Conservation (phyloP, 2,329 filamentous ascomycete genomes). For the Chalaropsis thielavioides region DNA sequence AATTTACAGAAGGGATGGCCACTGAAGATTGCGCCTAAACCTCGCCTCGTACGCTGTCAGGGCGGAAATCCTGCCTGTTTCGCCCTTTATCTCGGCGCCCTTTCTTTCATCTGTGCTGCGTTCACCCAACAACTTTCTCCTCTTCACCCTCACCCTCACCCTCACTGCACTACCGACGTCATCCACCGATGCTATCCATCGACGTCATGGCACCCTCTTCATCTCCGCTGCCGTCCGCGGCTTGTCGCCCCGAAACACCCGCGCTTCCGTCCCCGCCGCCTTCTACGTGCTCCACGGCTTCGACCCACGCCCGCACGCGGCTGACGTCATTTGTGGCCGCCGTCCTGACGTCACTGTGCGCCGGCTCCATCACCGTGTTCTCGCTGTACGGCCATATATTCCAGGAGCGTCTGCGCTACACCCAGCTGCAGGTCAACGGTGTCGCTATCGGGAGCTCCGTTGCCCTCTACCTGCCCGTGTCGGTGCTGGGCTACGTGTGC, state of each 20-base stretch:
- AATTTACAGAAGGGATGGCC: background rate
- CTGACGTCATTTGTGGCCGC: constrained; percentile 36
- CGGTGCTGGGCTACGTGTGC: constrained; percentile 77
- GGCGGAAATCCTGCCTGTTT: background rate
- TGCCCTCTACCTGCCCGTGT: constrained; percentile 83
- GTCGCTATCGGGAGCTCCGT: constrained; percentile 78
- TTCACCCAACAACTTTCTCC: background rate
- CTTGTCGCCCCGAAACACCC: background rate
- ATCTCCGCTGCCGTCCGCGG: background rate
- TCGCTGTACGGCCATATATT: constrained; percentile 88
- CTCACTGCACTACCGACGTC: background rate
- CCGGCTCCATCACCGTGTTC: constrained; percentile 84
- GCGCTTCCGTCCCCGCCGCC: constrained; percentile 5
- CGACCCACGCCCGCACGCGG: constrained; percentile 5
- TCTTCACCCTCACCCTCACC: background rate
- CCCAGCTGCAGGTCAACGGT: constrained; percentile 81
- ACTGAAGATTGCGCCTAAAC: background rate
- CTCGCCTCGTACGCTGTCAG: background rate
- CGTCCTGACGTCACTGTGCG: constrained; percentile 52
- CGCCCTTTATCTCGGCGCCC: background rate
- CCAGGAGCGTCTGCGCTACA: constrained; percentile 73
- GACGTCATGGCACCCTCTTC: background rate
- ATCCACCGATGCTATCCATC: no score
- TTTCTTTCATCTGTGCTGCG: background rate
- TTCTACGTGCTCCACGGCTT: background rate